Base-by-base conservation (phyloP, 129 eudicot species). In the Mikania micrantha region DNA sequence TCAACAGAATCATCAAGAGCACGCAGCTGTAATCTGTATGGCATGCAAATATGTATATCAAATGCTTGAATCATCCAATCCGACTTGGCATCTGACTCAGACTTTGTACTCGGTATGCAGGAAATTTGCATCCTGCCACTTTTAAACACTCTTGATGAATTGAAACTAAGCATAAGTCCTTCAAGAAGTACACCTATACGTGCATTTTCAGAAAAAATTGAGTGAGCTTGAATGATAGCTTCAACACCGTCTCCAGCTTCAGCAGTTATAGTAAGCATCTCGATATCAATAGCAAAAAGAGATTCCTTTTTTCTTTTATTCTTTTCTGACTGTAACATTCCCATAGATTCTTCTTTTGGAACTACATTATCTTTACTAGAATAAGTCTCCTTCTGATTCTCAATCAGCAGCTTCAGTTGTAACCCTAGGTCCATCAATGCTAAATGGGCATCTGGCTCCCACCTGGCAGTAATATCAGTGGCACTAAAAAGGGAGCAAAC, bases 161-260 rank as follows among this genome's bases (percentile, higher is more conserved):
- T 89, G 28, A 93, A 79, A 70, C 85, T 80, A 71, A 93, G 84
- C 59, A 83, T 70, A 42, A 93, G 82, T 65, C 96, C 99, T 70
- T 93, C 99, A 68, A 93, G 82, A 66, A 93, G 95, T 66, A 93
- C 92, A 60, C 99, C 96, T 34, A 93, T 93, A 19, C 95, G 95
- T 40, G 99, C 99, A 84, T 93, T 86, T 82, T 93, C 99, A 34
- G 96, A 93, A 83, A 88, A 93, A 52, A 93, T 89, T 52, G 99
- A 93, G 67, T 93, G 95, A 63, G 89, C 88, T 81, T 86, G 91
- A 69, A 89, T 65, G 67, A 73, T 64, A 31, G 90, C 80, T 59
- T 93, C 96, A 84, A 89, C 99, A 25, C 99, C 99, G 81, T 93
- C 96, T 39, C 99, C 99, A 66, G 73, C 95, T 83, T 86, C 96